A percentile compares a stretch with the other conserved stretches of the same genome.
Evolutionary conservation across 768 basidiomycete genomes (phyloP).

Genomic region (Mycena vitilis): DNA sequence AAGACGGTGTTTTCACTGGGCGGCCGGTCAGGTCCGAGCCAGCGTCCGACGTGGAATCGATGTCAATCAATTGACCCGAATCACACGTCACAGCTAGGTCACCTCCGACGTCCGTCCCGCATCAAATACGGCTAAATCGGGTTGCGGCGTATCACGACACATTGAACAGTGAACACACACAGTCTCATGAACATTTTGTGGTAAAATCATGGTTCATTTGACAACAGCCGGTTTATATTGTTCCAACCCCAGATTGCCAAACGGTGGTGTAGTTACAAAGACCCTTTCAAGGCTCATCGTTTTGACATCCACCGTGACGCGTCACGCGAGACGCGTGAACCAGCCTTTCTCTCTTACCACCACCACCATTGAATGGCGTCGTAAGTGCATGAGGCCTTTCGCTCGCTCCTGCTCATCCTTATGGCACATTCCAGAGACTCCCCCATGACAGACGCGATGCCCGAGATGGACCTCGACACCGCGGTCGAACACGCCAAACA

Average conservation of each 20-base stretch:
- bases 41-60: neutral
- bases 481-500: slow-evolving; percentile 85
- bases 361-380: slow-evolving; percentile 14
- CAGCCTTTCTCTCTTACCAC: slow-evolving; percentile 27
- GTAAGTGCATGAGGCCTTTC: neutral
- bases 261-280: slow-evolving; percentile 1
- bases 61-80: neutral
- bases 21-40: no score
- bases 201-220: neutral
- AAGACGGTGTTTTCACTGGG: no score
- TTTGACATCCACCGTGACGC: slow-evolving; percentile 12
- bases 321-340: slow-evolving; percentile 21
- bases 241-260: neutral
- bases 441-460: slow-evolving; percentile 43
- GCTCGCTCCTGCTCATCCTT: neutral
- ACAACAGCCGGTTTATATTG: neutral
- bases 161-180: neutral
- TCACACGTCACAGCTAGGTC: neutral
- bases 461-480: slow-evolving; percentile 58
- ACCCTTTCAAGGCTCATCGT: no score
- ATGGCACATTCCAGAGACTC: slow-evolving; percentile 22
- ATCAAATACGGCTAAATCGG: neutral
- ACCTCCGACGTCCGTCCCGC: neutral
- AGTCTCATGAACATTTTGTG: neutral
- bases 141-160: neutral